Percentiles rank a stretch among this genome's conserved stretches.
phyloP scores from a whole-genome alignment of 2,329 filamentous ascomycete genomes.

The Epichloe festucae region DNA sequence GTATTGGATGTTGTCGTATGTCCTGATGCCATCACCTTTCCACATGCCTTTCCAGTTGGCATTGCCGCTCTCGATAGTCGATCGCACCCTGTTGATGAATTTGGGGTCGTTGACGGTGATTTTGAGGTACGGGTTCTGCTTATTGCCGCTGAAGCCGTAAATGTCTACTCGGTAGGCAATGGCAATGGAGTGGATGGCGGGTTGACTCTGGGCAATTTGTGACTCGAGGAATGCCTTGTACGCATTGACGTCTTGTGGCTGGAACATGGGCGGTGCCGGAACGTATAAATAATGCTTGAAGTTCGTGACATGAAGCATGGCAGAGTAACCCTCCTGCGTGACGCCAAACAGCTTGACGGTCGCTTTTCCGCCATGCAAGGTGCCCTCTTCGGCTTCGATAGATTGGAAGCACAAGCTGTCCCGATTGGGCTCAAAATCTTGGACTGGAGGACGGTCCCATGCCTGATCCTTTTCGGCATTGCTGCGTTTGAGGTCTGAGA shows the following conservation, averaged over 20 bases:
- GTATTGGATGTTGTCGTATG: slow-evolving; percentile 94
- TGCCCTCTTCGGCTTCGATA: slow-evolving; percentile 89
- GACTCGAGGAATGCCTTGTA: slow-evolving; percentile 74
- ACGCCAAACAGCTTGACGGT: slow-evolving; percentile 91
- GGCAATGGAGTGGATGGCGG: slow-evolving; percentile 66
- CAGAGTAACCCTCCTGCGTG: slow-evolving; percentile 71
- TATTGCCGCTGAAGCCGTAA: slow-evolving; percentile 87
- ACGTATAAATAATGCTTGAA: slow-evolving; percentile 96
- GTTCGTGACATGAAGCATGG: slow-evolving; percentile 86
- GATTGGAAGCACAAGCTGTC: slow-evolving; percentile 82
- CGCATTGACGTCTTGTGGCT: slow-evolving; percentile 59
- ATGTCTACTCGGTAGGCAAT: slow-evolving; percentile 82
- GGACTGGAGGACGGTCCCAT: slow-evolving; percentile 56
- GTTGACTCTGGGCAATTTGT: slow-evolving; percentile 59
- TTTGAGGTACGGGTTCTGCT: slow-evolving; percentile 83
- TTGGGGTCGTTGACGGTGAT: slow-evolving; percentile 76
- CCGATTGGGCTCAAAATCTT: slow-evolving; percentile 39
- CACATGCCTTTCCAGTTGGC: slow-evolving; percentile 90
- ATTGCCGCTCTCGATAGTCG: slow-evolving; percentile 55
- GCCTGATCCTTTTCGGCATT: slow-evolving; percentile 89
- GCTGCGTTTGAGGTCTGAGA: slow-evolving; percentile 68
- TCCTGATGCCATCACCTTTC: slow-evolving; percentile 65
- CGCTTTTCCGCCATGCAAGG: slow-evolving; percentile 58
- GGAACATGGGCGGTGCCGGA: slow-evolving; percentile 73
- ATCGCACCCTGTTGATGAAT: slow-evolving; percentile 2